These are phyloP conservation scores for Sporobolomyces pararoseus DNA, from an alignment of 768 basidiomycete species.

Conservation along the genomic window DNA sequence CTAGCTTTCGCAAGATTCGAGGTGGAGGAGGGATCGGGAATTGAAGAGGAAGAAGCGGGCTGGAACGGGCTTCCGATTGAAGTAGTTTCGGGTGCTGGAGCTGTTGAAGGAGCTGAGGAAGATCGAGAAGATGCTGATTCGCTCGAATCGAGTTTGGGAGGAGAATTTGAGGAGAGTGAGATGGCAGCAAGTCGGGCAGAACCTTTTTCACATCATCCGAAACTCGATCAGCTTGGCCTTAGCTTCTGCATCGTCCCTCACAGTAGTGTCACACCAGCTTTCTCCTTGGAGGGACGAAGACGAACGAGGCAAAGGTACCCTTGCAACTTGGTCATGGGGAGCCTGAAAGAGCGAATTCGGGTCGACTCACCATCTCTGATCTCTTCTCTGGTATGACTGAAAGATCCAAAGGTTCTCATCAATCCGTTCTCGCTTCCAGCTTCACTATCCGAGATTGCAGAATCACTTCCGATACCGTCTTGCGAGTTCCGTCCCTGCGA, in stretches of 20 bases:
- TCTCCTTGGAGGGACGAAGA: too few species aligned
- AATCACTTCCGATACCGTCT: background rate
- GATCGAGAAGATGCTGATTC: background rate
- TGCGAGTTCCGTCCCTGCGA: background rate
- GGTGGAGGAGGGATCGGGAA: background rate
- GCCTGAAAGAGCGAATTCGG: too few species aligned
- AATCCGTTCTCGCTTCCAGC: conserved; percentile 7
- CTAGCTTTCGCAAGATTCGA: conserved; percentile 26
- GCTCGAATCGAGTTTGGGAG: background rate
- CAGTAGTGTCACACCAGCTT: too few species aligned
- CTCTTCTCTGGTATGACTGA: conserved; percentile 36
- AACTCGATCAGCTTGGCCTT: too few species aligned
- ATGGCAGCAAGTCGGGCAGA: conserved; percentile 37
- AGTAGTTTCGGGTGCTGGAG: background rate
- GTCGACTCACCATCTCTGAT: conserved; percentile 34
- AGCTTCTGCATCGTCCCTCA: too few species aligned
- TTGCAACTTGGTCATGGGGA: too few species aligned
- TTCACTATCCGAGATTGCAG: conserved; percentile 21
- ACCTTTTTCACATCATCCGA: too few species aligned
- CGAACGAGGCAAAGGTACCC: too few species aligned
- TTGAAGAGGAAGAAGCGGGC: background rate
- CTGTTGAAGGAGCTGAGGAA: conserved; percentile 3
- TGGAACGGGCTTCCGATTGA: background rate
- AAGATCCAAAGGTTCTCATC: conserved; percentile 25
- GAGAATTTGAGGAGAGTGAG: conserved; percentile 3